phyloP scores from a whole-genome alignment of 495 filamentous ascomycete genomes.

The Aspergillus baeticus region DNA sequence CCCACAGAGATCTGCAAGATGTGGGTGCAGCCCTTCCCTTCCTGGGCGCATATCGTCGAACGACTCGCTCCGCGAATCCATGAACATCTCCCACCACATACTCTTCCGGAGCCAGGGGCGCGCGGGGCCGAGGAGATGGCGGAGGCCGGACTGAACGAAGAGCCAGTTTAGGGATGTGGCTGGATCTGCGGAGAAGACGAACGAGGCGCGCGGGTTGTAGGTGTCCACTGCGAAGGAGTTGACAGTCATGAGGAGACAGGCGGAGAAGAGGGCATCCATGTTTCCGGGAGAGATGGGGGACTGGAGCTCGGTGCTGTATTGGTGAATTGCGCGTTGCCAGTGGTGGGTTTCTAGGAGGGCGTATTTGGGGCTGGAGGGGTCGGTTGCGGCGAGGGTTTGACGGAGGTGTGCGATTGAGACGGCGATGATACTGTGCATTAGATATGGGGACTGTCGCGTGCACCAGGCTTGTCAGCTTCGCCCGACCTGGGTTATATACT shows the following conservation, averaged over 20 bases:
- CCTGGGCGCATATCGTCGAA: constrained; percentile 34
- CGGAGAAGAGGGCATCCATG: constrained; percentile 44
- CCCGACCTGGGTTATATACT: too few relatives aligned
- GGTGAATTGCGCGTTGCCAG: constrained; percentile 40
- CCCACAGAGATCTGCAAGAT: constrained; percentile 38
- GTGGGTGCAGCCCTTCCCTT: constrained; percentile 32
- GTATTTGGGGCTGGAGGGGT: constrained; percentile 13
- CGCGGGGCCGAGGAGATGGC: constrained; percentile 34
- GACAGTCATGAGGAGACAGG: constrained; percentile 41
- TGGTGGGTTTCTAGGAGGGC: constrained; percentile 42
- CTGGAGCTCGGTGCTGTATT: constrained; percentile 35
- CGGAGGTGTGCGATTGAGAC: constrained; percentile 41
- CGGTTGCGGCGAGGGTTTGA: constrained; percentile 27
- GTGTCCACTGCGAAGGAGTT: constrained; percentile 37
- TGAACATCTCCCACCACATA: constrained; percentile 39
- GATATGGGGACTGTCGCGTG: constrained; percentile 37
- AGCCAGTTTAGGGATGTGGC: constrained; percentile 40
- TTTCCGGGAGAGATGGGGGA: constrained; percentile 31
- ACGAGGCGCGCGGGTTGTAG: constrained; percentile 39
- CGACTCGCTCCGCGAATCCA: constrained; percentile 23
- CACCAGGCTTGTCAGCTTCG: too few relatives aligned
- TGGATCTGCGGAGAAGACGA: constrained; percentile 39
- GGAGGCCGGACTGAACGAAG: constrained; percentile 38
- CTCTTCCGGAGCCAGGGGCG: constrained; percentile 33
- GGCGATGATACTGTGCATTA: constrained; percentile 48